Conservation (phyloP, 495 filamentous ascomycete species). For the Neurospora sp. region DNA sequence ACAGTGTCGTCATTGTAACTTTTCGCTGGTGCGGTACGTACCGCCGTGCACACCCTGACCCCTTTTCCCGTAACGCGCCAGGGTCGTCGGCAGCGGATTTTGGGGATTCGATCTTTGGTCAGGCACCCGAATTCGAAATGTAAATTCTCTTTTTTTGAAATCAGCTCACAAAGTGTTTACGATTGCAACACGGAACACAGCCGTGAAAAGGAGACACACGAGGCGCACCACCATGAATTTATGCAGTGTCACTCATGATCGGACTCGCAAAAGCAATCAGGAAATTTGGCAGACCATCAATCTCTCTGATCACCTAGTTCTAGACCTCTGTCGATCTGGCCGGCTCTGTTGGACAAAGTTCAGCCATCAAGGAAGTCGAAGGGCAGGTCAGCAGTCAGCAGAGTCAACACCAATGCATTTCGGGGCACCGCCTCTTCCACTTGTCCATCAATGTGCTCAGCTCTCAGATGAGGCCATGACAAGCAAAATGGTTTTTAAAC, state of each 20-base stretch:
- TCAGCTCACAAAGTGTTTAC: neutral
- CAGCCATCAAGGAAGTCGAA: neutral
- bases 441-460: neutral
- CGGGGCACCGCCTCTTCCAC: neutral
- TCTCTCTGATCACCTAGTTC: neutral
- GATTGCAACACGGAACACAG: neutral
- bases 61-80: neutral
- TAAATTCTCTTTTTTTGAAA: neutral
- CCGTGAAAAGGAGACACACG: neutral
- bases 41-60: neutral
- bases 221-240: neutral
- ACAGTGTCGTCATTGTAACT: neutral
- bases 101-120: neutral
- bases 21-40: neutral
- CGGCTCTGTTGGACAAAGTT: neutral
- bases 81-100: neutral
- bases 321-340: neutral
- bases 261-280: neutral
- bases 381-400: neutral
- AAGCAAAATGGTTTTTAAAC: neutral
- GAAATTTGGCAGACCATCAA: neutral
- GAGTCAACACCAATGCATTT: neutral
- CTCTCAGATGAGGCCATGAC: neutral
- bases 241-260: neutral
- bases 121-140: neutral